These are phyloP conservation scores for Acacia acuminata DNA, from an alignment of 306 rosid genomes.

Conservation along the genomic window DNA sequence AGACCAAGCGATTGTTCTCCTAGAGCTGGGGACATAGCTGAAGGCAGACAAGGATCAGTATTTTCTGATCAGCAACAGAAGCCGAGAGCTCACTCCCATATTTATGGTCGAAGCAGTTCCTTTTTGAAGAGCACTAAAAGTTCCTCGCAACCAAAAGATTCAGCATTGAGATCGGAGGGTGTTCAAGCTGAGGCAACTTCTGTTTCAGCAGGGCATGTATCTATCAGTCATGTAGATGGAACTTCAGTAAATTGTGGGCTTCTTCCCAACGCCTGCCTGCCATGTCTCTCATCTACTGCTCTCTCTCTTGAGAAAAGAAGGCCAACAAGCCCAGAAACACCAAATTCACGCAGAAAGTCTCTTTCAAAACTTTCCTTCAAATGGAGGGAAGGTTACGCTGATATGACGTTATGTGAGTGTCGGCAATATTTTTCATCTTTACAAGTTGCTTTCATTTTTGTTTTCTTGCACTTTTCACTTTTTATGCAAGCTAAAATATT, in stretches of 20 bases:
- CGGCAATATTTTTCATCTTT: background rate
- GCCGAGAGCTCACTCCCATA: constrained; percentile 11
- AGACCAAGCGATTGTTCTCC: constrained; percentile 54
- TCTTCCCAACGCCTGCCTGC: constrained; percentile 67
- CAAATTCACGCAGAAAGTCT: constrained; percentile 52
- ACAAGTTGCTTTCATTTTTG: constrained; percentile 5
- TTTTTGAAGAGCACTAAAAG: constrained; percentile 30
- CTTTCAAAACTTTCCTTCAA: constrained; percentile 80
- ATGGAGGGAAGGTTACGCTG: constrained; percentile 70
- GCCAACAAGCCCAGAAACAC: constrained; percentile 53
- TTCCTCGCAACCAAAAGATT: constrained; percentile 11
- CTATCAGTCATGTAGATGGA: constrained; percentile 47
- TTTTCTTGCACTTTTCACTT: background rate
- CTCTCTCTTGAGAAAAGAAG: constrained; percentile 53
- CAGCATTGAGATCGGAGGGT: constrained; percentile 18
- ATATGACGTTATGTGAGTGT: constrained; percentile 61
- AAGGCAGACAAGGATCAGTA: constrained; percentile 8
- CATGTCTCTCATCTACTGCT: constrained; percentile 56
- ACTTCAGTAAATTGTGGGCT: constrained; percentile 54
- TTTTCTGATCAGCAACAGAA: constrained; percentile 29
- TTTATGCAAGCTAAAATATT: constrained; percentile 1
- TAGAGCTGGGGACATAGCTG: constrained; percentile 31
- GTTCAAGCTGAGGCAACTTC: constrained; percentile 28
- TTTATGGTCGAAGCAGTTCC: constrained; percentile 23
- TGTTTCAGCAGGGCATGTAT: constrained; percentile 31